Evolutionary conservation across 2,329 filamentous ascomycete genomes (phyloP).

Genomic region (Xylariaceae sp.): DNA sequence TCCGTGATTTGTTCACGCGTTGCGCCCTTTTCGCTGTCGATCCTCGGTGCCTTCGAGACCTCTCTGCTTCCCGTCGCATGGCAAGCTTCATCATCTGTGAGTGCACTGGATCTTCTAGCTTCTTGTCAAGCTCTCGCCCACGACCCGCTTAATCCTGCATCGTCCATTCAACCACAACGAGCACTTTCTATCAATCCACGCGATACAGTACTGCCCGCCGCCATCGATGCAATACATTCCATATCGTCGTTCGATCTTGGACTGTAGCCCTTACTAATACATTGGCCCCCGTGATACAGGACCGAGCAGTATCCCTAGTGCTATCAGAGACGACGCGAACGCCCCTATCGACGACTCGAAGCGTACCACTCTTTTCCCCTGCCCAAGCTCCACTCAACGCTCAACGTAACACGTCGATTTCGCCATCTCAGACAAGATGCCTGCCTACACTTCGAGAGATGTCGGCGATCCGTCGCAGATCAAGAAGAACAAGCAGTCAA

Average conservation of each 20-base stretch:
- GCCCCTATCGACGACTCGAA: constrained; percentile 21
- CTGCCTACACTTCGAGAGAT: constrained; percentile 65
- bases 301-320: constrained; percentile 11
- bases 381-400: constrained; percentile 13
- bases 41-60: too few relatives aligned
- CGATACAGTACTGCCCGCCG: neutral
- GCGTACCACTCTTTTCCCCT: constrained; percentile 20
- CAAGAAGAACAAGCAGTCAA: constrained; percentile 96
- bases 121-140: neutral
- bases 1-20: too few relatives aligned
- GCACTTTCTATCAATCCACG: neutral
- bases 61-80: neutral
- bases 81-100: neutral
- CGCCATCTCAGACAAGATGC: constrained; percentile 46
- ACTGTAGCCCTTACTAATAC: constrained; percentile 7
- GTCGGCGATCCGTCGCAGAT: constrained; percentile 66
- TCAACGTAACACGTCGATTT: constrained; percentile 19
- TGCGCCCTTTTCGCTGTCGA: too few relatives aligned
- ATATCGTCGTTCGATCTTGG: too few relatives aligned
- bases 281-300: constrained; percentile 4
- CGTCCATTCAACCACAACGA: neutral
- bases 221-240: neutral
- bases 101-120: neutral
- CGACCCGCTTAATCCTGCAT: neutral
- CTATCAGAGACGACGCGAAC: constrained; percentile 7